phyloP scores from a whole-genome alignment of 352 stramenopile species.

The Peronospora belbahrii region DNA sequence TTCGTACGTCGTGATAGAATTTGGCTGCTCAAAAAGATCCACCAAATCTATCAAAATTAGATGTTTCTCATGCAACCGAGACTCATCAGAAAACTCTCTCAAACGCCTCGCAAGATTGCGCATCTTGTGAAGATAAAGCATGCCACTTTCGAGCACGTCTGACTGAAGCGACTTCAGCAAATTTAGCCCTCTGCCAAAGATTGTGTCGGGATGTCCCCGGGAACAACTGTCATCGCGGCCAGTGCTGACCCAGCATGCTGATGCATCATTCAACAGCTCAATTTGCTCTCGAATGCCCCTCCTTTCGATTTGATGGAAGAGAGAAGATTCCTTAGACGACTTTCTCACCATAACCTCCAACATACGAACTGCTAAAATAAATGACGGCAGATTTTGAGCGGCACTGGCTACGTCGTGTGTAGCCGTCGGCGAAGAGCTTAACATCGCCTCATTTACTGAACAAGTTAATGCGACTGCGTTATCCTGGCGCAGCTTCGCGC shows the following conservation, averaged over 20 bases:
- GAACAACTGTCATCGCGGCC: constrained; percentile 5
- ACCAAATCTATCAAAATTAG: constrained; percentile 61
- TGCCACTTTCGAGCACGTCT: constrained; percentile 69
- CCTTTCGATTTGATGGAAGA: constrained; percentile 79
- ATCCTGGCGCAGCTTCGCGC: constrained; percentile 15
- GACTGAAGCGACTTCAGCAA: constrained; percentile 48
- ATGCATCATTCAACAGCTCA: constrained; percentile 42
- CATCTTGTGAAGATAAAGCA: constrained; percentile 68
- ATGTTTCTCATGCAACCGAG: constrained; percentile 30
- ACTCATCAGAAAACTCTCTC: constrained; percentile 29
- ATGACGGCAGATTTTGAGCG: constrained; percentile 40
- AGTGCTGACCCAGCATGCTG: constrained; percentile 27
- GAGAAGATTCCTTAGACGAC: constrained; percentile 39
- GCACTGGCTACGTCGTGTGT: constrained; percentile 1
- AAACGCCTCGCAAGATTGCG: constrained; percentile 63
- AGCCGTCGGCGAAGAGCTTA: not conserved
- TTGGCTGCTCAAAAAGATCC: constrained; percentile 66
- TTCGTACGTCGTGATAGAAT: constrained; percentile 76
- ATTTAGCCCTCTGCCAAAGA: constrained; percentile 45
- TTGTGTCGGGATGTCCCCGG: constrained; percentile 25
- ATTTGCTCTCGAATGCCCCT: constrained; percentile 74
- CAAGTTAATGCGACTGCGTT: constrained; percentile 1
- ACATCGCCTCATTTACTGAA: not conserved
- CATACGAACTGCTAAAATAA: constrained; percentile 66
- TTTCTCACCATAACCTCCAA: constrained; percentile 66